phyloP scores from a whole-genome alignment of 73 alveolate species.

The Uronychia setigera region DNA sequence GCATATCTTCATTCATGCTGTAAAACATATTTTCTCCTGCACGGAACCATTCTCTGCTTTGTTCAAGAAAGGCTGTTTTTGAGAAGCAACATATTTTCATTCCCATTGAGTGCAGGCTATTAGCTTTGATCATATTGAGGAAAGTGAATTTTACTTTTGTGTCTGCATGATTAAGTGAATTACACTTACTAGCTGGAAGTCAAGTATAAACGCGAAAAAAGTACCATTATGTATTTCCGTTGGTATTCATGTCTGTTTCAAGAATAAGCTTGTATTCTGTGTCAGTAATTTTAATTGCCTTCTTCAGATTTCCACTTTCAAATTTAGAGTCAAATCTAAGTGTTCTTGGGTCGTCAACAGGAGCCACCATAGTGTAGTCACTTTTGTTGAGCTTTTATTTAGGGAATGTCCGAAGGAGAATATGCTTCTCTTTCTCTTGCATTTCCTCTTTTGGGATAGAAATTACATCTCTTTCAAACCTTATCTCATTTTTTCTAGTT shows the following conservation, averaged over 20 bases:
- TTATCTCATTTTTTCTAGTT: too few species aligned
- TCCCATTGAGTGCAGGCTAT: slow-evolving; percentile 36
- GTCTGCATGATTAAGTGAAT: neutral
- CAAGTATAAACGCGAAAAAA: slow-evolving; percentile 43
- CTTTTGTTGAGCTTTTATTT: too few species aligned
- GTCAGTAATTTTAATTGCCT: slow-evolving; percentile 59
- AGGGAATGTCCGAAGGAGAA: neutral
- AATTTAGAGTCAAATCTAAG: slow-evolving; percentile 59
- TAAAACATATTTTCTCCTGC: slow-evolving; percentile 6
- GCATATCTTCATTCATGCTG: slow-evolving; percentile 15
- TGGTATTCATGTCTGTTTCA: slow-evolving; percentile 51
- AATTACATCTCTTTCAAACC: neutral
- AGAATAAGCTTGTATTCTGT: slow-evolving; percentile 51
- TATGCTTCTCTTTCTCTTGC: neutral
- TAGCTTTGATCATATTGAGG: slow-evolving; percentile 48
- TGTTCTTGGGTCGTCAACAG: neutral
- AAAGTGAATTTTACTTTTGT: slow-evolving; percentile 33
- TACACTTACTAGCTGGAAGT: slow-evolving; percentile 27
- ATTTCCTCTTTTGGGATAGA: neutral
- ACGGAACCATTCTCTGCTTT: slow-evolving; percentile 7
- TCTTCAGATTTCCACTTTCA: slow-evolving; percentile 67
- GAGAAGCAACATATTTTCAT: slow-evolving; percentile 56
- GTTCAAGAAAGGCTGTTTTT: neutral
- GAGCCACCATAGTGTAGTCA: neutral
- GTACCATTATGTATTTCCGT: slow-evolving; percentile 68